Evolutionary conservation across 2,329 filamentous ascomycete species (phyloP).

Genomic region (Cercospora sojina): DNA sequence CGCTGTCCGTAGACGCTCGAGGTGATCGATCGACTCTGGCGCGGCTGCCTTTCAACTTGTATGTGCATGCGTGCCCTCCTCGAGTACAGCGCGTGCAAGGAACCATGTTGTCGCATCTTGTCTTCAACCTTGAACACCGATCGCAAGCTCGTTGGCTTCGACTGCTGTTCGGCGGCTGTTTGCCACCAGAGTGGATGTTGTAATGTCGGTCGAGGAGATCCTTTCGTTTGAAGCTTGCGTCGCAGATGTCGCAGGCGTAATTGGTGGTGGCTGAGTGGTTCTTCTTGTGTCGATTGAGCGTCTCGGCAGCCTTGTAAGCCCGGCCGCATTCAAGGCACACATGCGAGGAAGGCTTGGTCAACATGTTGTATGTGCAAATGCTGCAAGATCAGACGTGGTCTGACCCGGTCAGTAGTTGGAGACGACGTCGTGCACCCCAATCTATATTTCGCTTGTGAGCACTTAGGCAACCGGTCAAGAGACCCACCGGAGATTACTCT

Average conservation of each 20-base stretch:
- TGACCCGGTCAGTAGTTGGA: neutral
- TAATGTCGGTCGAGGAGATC: conserved; percentile 27
- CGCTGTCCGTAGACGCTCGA: conserved; percentile 12
- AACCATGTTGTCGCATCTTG: conserved; percentile 24
- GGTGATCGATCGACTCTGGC: conserved; percentile 21
- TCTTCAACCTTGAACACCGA: conserved; percentile 26
- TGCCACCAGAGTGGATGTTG: conserved; percentile 22
- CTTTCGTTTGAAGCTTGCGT: conserved; percentile 27
- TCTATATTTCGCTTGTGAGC: neutral
- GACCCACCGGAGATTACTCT: neutral
- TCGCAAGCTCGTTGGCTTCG: conserved; percentile 25
- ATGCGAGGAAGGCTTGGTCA: conserved; percentile 16
- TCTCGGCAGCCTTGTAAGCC: conserved; percentile 27
- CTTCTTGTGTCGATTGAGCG: conserved; percentile 26
- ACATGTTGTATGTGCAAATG: conserved; percentile 5
- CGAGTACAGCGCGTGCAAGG: conserved; percentile 23
- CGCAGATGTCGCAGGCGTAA: conserved; percentile 23
- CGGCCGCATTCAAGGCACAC: conserved; percentile 24
- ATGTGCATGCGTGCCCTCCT: conserved; percentile 21
- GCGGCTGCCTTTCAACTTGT: conserved; percentile 18
- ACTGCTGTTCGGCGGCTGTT: conserved; percentile 8
- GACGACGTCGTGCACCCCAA: neutral
- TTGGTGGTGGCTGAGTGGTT: conserved; percentile 21
- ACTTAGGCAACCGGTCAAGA: conserved; percentile 3
- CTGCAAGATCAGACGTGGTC: neutral